phyloP scores from a whole-genome alignment of 208 protist genomes.

The Dictyostelium gargantuum region DNA sequence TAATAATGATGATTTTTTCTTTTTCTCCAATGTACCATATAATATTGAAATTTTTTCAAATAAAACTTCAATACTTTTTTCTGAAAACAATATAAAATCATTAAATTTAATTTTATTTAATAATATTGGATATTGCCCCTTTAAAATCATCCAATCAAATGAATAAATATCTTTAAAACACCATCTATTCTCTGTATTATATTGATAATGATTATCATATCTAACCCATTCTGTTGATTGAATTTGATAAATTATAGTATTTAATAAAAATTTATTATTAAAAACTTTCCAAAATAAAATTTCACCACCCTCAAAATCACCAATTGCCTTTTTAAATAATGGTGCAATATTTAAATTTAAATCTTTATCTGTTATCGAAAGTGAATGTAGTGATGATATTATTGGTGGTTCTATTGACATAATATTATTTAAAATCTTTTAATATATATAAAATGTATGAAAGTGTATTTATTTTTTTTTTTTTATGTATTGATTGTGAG shows the following conservation, averaged over 20 bases:
- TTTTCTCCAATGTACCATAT: not conserved
- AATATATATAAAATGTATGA: no score
- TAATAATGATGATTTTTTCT: no score
- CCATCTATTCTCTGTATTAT: not conserved
- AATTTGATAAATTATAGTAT: not conserved
- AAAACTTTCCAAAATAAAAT: not conserved
- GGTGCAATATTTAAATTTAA: no score
- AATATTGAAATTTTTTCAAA: not conserved
- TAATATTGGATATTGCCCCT: not conserved
- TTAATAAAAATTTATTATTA: not conserved
- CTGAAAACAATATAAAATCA: not conserved
- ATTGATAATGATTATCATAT: not conserved
- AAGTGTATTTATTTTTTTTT: no score
- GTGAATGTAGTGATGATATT: no score
- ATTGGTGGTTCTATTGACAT: no score
- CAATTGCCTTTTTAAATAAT: not conserved
- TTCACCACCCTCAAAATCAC: not conserved
- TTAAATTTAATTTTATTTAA: not conserved
- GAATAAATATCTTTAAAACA: not conserved
- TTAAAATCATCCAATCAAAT: not conserved
- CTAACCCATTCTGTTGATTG: not conserved
- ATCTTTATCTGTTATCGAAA: no score
- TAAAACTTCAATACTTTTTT: not conserved
- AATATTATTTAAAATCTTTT: no score
- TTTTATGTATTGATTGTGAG: no score